These are phyloP conservation scores for Zelopaecilomyces penicillatus DNA, from an alignment of 2,329 filamentous ascomycete genomes.

Conservation along the genomic window DNA sequence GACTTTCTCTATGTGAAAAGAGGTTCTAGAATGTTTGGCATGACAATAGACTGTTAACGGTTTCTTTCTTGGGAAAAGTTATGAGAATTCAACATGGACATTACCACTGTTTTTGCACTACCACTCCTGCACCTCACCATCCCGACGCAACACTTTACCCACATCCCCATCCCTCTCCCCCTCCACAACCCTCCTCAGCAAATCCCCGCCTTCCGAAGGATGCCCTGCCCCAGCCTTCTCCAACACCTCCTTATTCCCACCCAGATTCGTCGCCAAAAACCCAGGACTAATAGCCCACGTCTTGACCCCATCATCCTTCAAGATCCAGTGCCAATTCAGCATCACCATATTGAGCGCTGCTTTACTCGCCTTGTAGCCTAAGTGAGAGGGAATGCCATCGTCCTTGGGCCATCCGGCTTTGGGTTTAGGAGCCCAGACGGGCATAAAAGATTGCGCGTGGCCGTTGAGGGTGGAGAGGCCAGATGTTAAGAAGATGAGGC, in stretches of 20 bases:
- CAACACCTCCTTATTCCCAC: constrained; percentile 21
- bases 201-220: constrained; percentile 25
- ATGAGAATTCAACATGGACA: no score
- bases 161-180: constrained; percentile 33
- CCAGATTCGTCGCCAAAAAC: constrained; percentile 38
- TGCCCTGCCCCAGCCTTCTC: constrained; percentile 27
- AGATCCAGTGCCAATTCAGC: constrained; percentile 34
- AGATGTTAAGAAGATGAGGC: constrained; percentile 40
- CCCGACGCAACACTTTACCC: constrained; percentile 26
- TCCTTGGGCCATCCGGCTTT: constrained; percentile 41
- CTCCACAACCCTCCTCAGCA: constrained; percentile 32
- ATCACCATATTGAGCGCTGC: constrained; percentile 22
- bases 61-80: no score
- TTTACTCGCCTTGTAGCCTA: constrained; percentile 19
- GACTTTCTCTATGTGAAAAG: no score
- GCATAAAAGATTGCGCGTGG: constrained; percentile 18
- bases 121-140: constrained; percentile 23
- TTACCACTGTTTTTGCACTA: constrained; percentile 8
- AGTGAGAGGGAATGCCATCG: constrained; percentile 29
- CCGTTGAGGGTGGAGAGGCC: constrained; percentile 32
- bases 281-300: constrained; percentile 41
- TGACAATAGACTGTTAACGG: no score
- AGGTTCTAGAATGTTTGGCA: no score
- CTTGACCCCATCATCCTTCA: constrained; percentile 42
- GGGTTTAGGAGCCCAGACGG: constrained; percentile 15